These are phyloP conservation scores for Aureobasidium sp. DNA, from an alignment of 2,329 filamentous ascomycete species.

Conservation along the genomic window DNA sequence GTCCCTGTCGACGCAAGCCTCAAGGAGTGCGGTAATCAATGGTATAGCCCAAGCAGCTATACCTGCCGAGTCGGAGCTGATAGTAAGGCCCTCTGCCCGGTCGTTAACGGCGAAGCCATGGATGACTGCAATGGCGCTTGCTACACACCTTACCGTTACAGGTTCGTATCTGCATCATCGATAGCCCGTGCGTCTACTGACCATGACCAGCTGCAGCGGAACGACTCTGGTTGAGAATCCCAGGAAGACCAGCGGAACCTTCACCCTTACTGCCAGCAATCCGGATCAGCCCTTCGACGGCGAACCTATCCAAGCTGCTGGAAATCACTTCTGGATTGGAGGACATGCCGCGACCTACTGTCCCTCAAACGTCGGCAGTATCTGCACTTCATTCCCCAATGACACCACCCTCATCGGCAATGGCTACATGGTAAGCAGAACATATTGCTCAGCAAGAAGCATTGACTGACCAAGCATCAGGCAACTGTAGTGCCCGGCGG, in stretches of 20 bases:
- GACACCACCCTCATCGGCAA: conserved; percentile 17
- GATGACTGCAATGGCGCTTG: conserved; percentile 15
- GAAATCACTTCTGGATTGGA: conserved; percentile 18
- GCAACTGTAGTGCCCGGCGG: conserved; percentile 21
- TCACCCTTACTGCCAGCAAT: conserved; percentile 19
- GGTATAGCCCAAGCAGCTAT: conserved; percentile 17
- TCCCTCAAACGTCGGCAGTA: conserved; percentile 13
- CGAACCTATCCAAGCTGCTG: conserved; percentile 18
- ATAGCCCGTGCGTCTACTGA: not conserved
- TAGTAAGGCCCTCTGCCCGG: conserved; percentile 16
- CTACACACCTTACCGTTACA: conserved; percentile 15
- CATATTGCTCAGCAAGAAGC: not conserved
- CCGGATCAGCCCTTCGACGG: conserved; percentile 16
- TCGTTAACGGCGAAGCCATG: conserved; percentile 17
- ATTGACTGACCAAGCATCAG: conserved; percentile 12
- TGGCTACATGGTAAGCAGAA: conserved; percentile 12
- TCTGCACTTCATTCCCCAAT: conserved; percentile 10
- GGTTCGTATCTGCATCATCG: not conserved
- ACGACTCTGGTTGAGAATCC: not conserved
- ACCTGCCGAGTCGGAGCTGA: conserved; percentile 12
- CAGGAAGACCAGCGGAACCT: conserved; percentile 3
- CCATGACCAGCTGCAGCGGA: conserved; percentile 3
- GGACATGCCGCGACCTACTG: conserved; percentile 17
- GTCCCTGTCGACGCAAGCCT: not conserved
- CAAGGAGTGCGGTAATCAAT: conserved; percentile 12